A percentile compares a stretch with the other conserved stretches of the same genome.
Conservation (phyloP, 176 grass and related monocot genomes). For the Phoenix roebelenii region DNA sequence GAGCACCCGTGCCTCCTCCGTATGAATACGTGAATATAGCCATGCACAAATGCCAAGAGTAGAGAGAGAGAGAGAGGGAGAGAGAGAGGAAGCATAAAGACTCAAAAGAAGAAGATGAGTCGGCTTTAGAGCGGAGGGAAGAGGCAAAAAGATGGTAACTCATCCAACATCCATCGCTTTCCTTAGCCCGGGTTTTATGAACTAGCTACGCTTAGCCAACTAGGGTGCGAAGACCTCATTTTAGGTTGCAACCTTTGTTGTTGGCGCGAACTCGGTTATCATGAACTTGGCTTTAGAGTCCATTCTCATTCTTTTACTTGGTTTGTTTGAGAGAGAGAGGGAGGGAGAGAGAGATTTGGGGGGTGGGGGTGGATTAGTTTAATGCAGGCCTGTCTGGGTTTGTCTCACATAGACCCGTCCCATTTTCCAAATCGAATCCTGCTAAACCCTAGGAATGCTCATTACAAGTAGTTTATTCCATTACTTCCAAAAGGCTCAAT, state of each 20-base stretch:
- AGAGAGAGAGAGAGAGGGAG: neutral
- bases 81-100: no score
- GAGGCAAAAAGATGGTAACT: no score
- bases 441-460: slow-evolving; percentile 5
- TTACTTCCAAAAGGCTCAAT: neutral
- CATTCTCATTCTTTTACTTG: no score
- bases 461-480: neutral
- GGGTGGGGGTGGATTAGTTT: neutral
- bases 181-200: no score
- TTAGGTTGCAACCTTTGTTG: no score
- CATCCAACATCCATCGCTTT: no score
- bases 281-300: no score
- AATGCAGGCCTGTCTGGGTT: slow-evolving; percentile 3
- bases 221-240: no score
- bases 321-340: neutral
- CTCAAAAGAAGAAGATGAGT: no score
- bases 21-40: slow-evolving; percentile 17
- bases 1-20: slow-evolving; percentile 59
- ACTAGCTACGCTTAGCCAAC: no score
- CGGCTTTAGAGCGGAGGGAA: no score
- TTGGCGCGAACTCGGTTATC: no score
- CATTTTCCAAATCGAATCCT: slow-evolving; percentile 24
- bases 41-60: neutral
- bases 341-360: neutral
- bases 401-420: slow-evolving; percentile 15